Base-by-base conservation (phyloP, 2,329 filamentous ascomycete species). In the Rhexocercosporidium sp. region DNA sequence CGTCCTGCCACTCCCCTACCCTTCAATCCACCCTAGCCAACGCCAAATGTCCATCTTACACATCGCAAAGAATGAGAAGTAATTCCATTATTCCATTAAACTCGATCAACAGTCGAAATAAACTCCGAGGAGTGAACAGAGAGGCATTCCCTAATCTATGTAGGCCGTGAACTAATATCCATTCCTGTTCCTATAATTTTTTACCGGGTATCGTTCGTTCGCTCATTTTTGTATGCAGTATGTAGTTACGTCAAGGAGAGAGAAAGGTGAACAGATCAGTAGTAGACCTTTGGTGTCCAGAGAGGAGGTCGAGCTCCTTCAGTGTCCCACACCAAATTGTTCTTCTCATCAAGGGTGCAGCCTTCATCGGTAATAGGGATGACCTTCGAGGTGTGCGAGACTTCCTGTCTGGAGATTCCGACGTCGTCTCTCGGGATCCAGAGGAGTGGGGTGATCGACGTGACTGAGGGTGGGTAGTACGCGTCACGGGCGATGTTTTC, bases 301-400 rank as follows among this genome's bases (percentile, higher is more conserved):
- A 90, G 85, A 3, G 88, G 88, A 56, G 88, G 86, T 67, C 82
- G 76, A 41, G 83, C 86, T 63, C 81, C 82, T 68, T 87, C 82
- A 12, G 81, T 75, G 75, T 88, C 82, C 86, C 87, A 89, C 27
- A 82, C 78, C 67, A 90, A 81, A 71, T 86, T 87, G 77, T 89
- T 89, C 81, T 93, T 91, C 73, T 92, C 90, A 73, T 91, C 84
- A 60, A 95, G 79, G 59, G 81, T 85, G 53, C 91, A 91, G 20
- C 90, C 91, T 71, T 93, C 91, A 72, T 97, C 93, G 0, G 92
- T 94, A 70, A 96, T 95, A 1, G 90, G 87, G 34, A 93, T 92
- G 37, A 92, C 85, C 74, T 86, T 87, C 71, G 83, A 83, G 0
- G 91, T 92, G 73, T 96, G 91, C 14, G 83, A 83, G 62, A 96